A percentile compares a stretch with the other conserved stretches of the same genome.
These are phyloP conservation scores for Mrakia blollopis DNA, from an alignment of 768 basidiomycete species.

Conservation along the genomic window DNA sequence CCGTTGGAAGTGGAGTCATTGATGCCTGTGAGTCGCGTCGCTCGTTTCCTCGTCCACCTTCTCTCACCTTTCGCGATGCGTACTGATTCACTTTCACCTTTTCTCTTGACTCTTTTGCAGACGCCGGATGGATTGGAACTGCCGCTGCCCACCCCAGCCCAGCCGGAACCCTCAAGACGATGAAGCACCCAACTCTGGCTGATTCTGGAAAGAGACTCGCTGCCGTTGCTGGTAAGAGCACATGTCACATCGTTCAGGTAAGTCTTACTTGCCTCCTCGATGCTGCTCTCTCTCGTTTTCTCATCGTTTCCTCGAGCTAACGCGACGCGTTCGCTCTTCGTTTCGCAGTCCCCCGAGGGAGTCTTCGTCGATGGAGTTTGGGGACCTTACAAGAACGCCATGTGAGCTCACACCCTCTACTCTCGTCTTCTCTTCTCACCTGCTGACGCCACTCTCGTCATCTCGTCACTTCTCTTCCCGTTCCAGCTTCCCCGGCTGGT, in stretches of 20 bases:
- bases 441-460: too few species aligned
- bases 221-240: conserved; percentile 91
- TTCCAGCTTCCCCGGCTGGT: conserved; percentile 46
- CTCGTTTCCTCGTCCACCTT: not conserved
- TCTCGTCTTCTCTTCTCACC: not conserved
- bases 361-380: conserved; percentile 88
- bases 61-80: not conserved
- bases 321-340: too few species aligned
- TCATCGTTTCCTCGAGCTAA: too few species aligned
- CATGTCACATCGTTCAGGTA: conserved; percentile 89
- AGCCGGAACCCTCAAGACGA: conserved; percentile 51
- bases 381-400: conserved; percentile 67
- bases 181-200: conserved; percentile 56
- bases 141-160: conserved; percentile 48
- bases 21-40: conserved; percentile 63
- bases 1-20: conserved; percentile 90
- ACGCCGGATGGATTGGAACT: conserved; percentile 97
- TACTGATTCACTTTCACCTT: not conserved
- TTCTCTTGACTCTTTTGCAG: conserved; percentile 32
- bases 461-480: not conserved
- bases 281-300: too few species aligned
- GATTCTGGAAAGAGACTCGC: conserved; percentile 80
- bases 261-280: conserved; percentile 32
- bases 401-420: conserved; percentile 47
- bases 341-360: conserved; percentile 52